Percentiles rank a stretch among this genome's conserved stretches.
phyloP scores from a whole-genome alignment of 202 grass and related monocot species.

The Panicum virgatum region DNA sequence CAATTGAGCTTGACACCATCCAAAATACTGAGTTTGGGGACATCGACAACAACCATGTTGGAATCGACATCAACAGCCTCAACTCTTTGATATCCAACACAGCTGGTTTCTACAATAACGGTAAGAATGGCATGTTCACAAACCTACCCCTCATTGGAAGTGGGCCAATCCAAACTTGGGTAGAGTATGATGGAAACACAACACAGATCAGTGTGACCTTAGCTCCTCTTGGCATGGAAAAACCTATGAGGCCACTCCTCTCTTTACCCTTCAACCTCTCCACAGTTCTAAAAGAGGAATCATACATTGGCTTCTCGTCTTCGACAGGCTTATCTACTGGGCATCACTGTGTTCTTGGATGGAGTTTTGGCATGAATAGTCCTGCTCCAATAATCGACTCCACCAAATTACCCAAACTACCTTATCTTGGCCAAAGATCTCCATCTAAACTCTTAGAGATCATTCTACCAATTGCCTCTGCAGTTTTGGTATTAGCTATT shows the following conservation, averaged over 20 bases:
- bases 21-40: constrained; percentile 19
- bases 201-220: background rate
- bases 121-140: background rate
- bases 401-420: background rate
- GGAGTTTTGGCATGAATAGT: constrained; percentile 2
- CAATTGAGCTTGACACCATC: constrained; percentile 31
- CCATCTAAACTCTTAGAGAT: constrained; percentile 16
- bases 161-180: background rate
- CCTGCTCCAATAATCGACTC: background rate
- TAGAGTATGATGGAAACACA: background rate
- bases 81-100: background rate
- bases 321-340: background rate
- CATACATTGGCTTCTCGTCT: constrained; percentile 11
- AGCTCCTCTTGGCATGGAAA: background rate
- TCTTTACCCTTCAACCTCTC: background rate
- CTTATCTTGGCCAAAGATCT: background rate
- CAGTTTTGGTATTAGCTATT: background rate
- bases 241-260: background rate
- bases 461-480: background rate
- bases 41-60: constrained; percentile 31
- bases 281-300: background rate
- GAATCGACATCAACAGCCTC: constrained; percentile 16
- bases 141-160: background rate
- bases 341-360: constrained; percentile 4
- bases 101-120: background rate